Percentiles rank a stretch among this genome's conserved stretches.
These are phyloP conservation scores for Myxozyma geophila DNA, from an alignment of 805 yeast species.

Conservation along the genomic window DNA sequence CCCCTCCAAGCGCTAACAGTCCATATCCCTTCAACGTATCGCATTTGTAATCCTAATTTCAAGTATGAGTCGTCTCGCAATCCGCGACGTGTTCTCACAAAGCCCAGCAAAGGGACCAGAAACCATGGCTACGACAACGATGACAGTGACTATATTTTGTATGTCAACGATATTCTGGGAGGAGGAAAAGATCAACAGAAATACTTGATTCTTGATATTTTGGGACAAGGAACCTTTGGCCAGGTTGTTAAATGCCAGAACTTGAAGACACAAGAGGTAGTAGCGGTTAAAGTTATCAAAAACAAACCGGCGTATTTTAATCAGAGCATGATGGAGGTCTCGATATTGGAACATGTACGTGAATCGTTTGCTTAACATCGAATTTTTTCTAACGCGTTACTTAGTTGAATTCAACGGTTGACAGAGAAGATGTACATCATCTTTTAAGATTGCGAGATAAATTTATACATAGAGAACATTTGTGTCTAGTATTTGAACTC, in stretches of 20 bases:
- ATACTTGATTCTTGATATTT: conserved; percentile 75
- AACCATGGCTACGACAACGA: conserved; percentile 88
- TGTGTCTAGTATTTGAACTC: conserved; percentile 90
- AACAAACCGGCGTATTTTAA: conserved; percentile 88
- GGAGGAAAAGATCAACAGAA: conserved; percentile 71
- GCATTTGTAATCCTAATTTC: conserved; percentile 83
- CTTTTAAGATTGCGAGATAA: conserved; percentile 81
- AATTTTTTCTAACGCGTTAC: not conserved
- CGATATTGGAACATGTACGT: conserved; percentile 67
- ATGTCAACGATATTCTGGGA: conserved; percentile 93
- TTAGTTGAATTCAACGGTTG: conserved; percentile 65
- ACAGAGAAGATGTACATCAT: conserved; percentile 72
- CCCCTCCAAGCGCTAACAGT: conserved; percentile 83
- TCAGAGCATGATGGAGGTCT: conserved; percentile 89
- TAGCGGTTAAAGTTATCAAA: conserved; percentile 93
- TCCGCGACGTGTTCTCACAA: conserved; percentile 90
- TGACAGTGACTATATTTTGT: conserved; percentile 86
- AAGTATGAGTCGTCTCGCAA: conserved; percentile 82
- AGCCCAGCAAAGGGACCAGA: conserved; percentile 80
- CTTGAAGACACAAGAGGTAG: conserved; percentile 76
- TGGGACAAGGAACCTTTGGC: conserved; percentile 98
- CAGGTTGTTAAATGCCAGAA: conserved; percentile 95
- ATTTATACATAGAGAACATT: conserved; percentile 88
- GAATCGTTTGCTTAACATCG: conserved; percentile 2
- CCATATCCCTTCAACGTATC: conserved; percentile 76